Base-by-base conservation (phyloP, 2,329 filamentous ascomycete species). In the Teratosphaeria pseudoeucalypti region DNA sequence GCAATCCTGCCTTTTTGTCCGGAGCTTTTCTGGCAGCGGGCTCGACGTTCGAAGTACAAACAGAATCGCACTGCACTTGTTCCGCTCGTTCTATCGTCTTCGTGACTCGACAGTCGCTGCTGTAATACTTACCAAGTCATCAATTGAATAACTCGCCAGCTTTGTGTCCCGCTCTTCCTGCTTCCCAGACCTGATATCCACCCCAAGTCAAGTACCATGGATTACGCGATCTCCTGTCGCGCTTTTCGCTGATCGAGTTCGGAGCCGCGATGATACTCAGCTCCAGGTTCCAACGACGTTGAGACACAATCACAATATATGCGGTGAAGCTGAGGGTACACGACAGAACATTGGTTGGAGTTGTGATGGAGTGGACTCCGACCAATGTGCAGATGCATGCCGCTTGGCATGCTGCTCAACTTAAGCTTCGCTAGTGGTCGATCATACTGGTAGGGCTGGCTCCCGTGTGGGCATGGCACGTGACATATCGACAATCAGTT, bases 271-370 rank as follows among this genome's bases (percentile, higher is more conserved):
- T 49, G 43, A 49, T n/a, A n/a, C 16, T n/a, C 9, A 23, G 16
- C 19, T 49, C n/a, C n/a, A 10, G 3, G 26, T 10, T 16, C 26
- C n/a, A 49, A 26, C n/a, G 11, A 2, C 23, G 16, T 23, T 11
- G n/a, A 23, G 3, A 43, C 11, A 14, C 37, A 43, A 43, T 43
- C 11, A 14, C 37, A 43, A 43, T 43, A n/a, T 6, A 14, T 43
- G 37, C 11, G 23, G 16, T 32, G 10, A 43, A 23, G 9, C 16
- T 19, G n/a, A 23, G 43, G 16, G 16, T 72, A 81, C 37, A n/a
- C 37, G 16, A 32, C 29, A 32, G 29, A n/a, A 43, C 2, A 14
- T 16, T 43, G 37, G 79, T 63, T 62, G 60, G 57, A 61, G 59
- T 58, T 66, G 64, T 54, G n/a, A 16, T 16, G 37, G 37, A 43